Evolutionary conservation across 345 rosid species (phyloP).

Genomic region (Eucalyptus paniculata): DNA sequence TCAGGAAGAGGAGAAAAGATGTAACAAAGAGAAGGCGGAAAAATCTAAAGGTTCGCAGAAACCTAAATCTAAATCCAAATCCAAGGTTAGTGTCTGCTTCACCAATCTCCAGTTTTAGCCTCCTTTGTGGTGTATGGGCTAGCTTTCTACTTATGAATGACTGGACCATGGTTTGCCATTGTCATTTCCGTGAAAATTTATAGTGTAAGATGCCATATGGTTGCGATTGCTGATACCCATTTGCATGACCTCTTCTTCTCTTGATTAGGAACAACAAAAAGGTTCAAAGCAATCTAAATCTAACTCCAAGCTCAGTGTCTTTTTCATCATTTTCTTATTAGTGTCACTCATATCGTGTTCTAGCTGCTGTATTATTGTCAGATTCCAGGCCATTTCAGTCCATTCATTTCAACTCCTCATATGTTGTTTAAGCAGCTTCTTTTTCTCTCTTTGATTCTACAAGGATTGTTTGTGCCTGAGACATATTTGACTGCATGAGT

Average conservation of each 20-base stretch:
- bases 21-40: conserved; percentile 8
- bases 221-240: not conserved
- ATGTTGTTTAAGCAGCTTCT: not conserved
- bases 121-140: not conserved
- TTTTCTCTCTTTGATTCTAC: not conserved
- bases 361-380: not conserved
- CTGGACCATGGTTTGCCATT: not conserved
- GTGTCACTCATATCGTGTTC: not conserved
- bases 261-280: not conserved
- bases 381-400: not conserved
- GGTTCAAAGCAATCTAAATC: not conserved
- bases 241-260: not conserved
- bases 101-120: not conserved
- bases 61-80: conserved; percentile 3
- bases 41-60: conserved; percentile 5
- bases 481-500: not conserved
- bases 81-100: not conserved
- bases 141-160: not conserved
- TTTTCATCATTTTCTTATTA: not conserved
- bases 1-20: conserved; percentile 57
- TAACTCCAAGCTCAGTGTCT: not conserved
- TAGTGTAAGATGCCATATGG: not conserved
- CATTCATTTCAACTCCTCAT: not conserved
- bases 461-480: not conserved
- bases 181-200: not conserved